Base-by-base conservation (phyloP, 2,329 filamentous ascomycete genomes). In the Capronia epimyces region DNA sequence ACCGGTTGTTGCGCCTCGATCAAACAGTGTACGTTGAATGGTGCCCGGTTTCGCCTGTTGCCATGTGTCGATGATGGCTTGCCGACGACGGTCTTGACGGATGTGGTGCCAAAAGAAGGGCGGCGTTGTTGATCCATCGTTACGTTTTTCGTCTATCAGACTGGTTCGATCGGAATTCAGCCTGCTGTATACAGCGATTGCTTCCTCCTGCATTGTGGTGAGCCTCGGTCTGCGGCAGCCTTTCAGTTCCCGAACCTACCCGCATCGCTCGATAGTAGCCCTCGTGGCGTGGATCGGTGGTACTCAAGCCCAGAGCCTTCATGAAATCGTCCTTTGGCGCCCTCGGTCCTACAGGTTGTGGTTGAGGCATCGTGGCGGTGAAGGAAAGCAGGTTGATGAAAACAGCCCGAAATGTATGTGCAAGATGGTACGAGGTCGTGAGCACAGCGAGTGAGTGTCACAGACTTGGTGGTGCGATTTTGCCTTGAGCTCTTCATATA, bases 91-190 rank as follows among this genome's bases (percentile, higher is more conserved):
- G 27, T 73, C 71, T 15, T 65, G 69, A 18, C 69, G 66, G 51
- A 73, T 71, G 43, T 73, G 69, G 55, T 73, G 71, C 71, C 71
- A 73, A 62, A 71, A 73, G 59, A 68, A 73, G 1, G 71, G 70
- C 3, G 69, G 69, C 13, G 66, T 64, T 24, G 65, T 67, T 37
- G 55, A 53, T 18, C 67, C 65, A 52, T 71, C 69, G 47, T 60
- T 61, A 34, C 66, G 65, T 29, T 71, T 58, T 45, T 61, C 68
- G 42, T 73, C 71, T 40, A 72, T 63, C 25, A 73, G 66, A 57
- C 67, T 64, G 27, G 65, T 63, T 21, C 63, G 69, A 52, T 70
- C 67, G 55, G 65, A 63, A 52, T 72, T 71, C 55, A 73, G 62
- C 49, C 59, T 60, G 55, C 68, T 71, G 61, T 73, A 73, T 46